Conservation (phyloP, 2,329 filamentous ascomycete genomes). For the Ceratocystis variospora region DNA sequence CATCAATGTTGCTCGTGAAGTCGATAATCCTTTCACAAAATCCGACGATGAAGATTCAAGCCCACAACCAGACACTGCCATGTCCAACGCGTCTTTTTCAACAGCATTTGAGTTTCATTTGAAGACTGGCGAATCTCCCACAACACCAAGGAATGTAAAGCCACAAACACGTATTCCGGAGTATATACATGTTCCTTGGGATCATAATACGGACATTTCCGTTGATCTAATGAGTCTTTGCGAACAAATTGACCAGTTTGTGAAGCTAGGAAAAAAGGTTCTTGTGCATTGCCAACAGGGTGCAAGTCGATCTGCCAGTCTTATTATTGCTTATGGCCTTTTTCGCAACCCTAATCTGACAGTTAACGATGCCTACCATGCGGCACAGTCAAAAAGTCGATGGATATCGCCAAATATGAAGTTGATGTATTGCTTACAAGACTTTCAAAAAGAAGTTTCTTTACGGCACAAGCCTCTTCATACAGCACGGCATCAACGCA, state of each 20-base stretch:
- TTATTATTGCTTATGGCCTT: slow-evolving; percentile 75
- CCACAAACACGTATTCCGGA: slow-evolving; percentile 44
- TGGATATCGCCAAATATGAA: slow-evolving; percentile 93
- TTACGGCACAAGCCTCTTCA: slow-evolving; percentile 35
- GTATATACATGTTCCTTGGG: slow-evolving; percentile 79
- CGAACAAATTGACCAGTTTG: slow-evolving; percentile 59
- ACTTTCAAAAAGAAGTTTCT: slow-evolving; percentile 55
- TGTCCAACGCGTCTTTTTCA: slow-evolving; percentile 36
- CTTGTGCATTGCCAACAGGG: slow-evolving; percentile 77
- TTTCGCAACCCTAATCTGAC: slow-evolving; percentile 63
- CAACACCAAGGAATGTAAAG: slow-evolving; percentile 41
- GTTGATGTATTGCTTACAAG: slow-evolving; percentile 76
- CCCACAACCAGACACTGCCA: slow-evolving; percentile 39
- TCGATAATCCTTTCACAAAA: slow-evolving; percentile 56
- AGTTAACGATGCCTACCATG: slow-evolving; percentile 72
- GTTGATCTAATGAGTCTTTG: slow-evolving; percentile 62
- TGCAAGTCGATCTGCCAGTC: slow-evolving; percentile 68
- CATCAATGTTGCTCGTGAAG: slow-evolving; percentile 73
- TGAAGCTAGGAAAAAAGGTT: slow-evolving; percentile 61
- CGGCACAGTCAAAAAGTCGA: slow-evolving; percentile 64
- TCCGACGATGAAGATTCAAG: slow-evolving; percentile 27
- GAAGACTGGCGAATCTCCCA: slow-evolving; percentile 31
- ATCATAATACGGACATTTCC: slow-evolving; percentile 77
- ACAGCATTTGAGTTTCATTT: slow-evolving; percentile 26
- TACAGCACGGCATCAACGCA: slow-evolving; percentile 36